Conservation (phyloP, 768 basidiomycete genomes). For the Tephrocybe sp. region DNA sequence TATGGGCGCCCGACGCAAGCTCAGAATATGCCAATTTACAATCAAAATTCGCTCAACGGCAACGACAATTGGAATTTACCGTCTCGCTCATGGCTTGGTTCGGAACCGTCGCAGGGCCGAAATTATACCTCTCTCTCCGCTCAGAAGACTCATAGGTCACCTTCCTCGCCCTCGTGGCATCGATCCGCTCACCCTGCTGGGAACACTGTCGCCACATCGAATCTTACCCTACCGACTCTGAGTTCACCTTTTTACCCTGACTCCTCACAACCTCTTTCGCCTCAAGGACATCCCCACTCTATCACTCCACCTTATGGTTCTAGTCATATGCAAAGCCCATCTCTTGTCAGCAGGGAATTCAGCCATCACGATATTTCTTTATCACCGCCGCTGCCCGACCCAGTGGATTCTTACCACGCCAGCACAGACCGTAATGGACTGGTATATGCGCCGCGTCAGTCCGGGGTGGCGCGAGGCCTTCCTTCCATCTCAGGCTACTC, state of each 20-base stretch:
- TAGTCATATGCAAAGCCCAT: constrained; percentile 27
- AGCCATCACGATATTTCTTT: constrained; percentile 22
- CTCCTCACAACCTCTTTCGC: constrained; percentile 30
- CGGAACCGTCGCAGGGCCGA: constrained; percentile 7
- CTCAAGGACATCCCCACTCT: constrained; percentile 22
- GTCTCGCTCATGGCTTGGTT: constrained; percentile 15
- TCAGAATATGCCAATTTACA: constrained; percentile 7
- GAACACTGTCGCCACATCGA: constrained; percentile 18
- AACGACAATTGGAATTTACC: constrained; percentile 13
- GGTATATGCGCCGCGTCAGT: constrained; percentile 18
- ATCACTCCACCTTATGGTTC: constrained; percentile 22
- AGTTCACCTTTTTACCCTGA: constrained; percentile 56
- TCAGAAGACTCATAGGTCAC: constrained; percentile 5
- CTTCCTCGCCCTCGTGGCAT: constrained; percentile 10
- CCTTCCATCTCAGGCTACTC: constrained; percentile 20
- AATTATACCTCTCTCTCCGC: constrained; percentile 3
- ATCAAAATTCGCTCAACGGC: not conserved
- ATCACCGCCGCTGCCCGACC: constrained; percentile 26
- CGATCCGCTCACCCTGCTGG: constrained; percentile 8
- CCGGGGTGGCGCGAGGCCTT: constrained; percentile 18
- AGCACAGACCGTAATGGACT: constrained; percentile 17
- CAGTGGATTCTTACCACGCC: constrained; percentile 24
- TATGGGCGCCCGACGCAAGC: constrained; percentile 11
- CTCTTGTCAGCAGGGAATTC: constrained; percentile 17
- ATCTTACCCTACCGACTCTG: constrained; percentile 49